Conservation (phyloP, 2,329 filamentous ascomycete genomes). For the Zasmidium cellare region DNA sequence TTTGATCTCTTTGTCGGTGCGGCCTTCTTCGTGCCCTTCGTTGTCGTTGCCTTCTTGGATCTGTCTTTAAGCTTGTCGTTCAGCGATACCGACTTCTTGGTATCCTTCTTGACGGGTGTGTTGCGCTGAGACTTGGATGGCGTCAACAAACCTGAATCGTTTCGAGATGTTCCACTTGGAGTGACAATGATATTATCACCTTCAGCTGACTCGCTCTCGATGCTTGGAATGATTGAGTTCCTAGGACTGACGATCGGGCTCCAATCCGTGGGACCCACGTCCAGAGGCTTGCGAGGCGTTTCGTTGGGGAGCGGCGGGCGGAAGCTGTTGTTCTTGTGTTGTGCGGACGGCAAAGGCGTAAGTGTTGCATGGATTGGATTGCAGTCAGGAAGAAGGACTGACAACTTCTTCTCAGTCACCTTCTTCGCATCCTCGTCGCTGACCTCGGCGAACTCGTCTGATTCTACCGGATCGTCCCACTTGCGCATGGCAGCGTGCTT, state of each 20-base stretch:
- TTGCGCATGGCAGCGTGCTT: constrained; percentile 62
- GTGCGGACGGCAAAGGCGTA: constrained; percentile 18
- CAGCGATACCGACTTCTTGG: constrained; percentile 16
- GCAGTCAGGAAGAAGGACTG: constrained; percentile 20
- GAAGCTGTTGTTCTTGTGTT: constrained; percentile 36
- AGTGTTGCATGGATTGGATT: constrained; percentile 15
- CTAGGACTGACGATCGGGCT: constrained; percentile 20
- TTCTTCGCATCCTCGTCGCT: constrained; percentile 47
- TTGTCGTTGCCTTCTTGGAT: constrained; percentile 16
- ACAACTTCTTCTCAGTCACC: constrained; percentile 34
- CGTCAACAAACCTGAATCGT: constrained; percentile 29
- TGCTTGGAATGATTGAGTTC: constrained; percentile 25
- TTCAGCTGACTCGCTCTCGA: constrained; percentile 21
- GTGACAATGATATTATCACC: constrained; percentile 27
- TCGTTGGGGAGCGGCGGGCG: constrained; percentile 23
- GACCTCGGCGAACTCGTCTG: constrained; percentile 45
- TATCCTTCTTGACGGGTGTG: constrained; percentile 24
- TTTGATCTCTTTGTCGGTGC: constrained; percentile 25
- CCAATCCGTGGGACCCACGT: constrained; percentile 17
- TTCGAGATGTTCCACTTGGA: constrained; percentile 1
- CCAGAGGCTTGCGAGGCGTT: constrained; percentile 21
- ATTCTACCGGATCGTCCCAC: constrained; percentile 53
- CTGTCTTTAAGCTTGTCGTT: constrained; percentile 22
- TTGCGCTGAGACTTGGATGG: constrained; percentile 33
- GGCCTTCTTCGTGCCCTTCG: constrained; percentile 14